Percentiles rank a stretch among this genome's conserved stretches.
Conservation (phyloP, 345 rosid genomes). For the Mercurialis annua region DNA sequence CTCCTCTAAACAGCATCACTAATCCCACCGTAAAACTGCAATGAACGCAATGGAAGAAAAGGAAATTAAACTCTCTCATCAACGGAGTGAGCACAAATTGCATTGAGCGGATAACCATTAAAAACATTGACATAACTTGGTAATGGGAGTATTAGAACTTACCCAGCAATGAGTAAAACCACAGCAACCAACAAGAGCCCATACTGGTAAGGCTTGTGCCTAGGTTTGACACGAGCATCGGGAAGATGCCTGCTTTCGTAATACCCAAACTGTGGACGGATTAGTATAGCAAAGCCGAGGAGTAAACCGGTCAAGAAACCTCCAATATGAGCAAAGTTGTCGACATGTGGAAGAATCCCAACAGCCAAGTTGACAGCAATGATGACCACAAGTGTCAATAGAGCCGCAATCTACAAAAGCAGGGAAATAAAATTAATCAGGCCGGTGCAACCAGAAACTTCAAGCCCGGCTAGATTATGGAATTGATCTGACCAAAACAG, state of each 20-base stretch:
- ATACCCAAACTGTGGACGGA: conserved; percentile 96
- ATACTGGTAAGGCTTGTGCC: conserved; percentile 74
- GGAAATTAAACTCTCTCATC: neutral
- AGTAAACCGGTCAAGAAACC: conserved; percentile 77
- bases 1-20: conserved; percentile 82
- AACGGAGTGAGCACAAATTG: neutral
- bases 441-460: too few relatives aligned
- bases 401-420: conserved; percentile 67
- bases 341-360: conserved; percentile 89
- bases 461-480: neutral
- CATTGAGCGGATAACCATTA: neutral
- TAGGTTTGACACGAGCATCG: conserved; percentile 49
- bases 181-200: conserved; percentile 43
- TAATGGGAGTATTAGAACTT: conserved; percentile 24
- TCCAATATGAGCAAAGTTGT: conserved; percentile 93
- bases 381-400: conserved; percentile 56
- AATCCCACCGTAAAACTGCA: conserved; percentile 62
- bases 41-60: neutral
- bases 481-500: neutral
- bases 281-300: conserved; percentile 71
- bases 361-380: conserved; percentile 67
- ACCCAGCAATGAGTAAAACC: conserved; percentile 55
- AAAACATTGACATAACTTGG: neutral
- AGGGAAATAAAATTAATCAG: neutral
- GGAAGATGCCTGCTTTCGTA: conserved; percentile 43